These are phyloP conservation scores for Vicia faba DNA, from an alignment of 306 rosid genomes.

Conservation along the genomic window DNA sequence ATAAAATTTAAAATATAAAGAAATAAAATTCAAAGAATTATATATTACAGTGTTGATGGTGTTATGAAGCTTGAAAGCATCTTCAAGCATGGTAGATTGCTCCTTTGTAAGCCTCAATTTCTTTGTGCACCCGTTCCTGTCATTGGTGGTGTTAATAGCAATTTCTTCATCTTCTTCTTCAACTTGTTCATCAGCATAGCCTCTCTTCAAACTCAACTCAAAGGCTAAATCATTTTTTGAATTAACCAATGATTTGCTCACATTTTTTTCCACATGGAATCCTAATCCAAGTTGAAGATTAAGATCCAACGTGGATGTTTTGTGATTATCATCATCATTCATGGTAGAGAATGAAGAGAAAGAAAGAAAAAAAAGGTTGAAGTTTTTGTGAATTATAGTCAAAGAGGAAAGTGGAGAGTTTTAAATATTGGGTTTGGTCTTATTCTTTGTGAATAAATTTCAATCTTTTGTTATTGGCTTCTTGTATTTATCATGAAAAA, in stretches of 20 bases:
- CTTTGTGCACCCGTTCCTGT: constrained; percentile 44
- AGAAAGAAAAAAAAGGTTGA: constrained; percentile 11
- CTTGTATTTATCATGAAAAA: constrained; percentile 5
- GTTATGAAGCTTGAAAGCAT: constrained; percentile 63
- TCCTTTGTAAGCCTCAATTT: constrained; percentile 79
- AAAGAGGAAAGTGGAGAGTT: constrained; percentile 46
- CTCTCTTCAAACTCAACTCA: constrained; percentile 31
- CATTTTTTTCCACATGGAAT: constrained; percentile 35
- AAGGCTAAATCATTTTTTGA: constrained; percentile 15
- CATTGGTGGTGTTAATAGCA: constrained; percentile 26
- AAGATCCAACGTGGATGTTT: constrained; percentile 45
- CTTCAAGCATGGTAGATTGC: constrained; percentile 64
- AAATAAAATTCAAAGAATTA: not conserved
- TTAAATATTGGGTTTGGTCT: constrained; percentile 40
- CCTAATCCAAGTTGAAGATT: constrained; percentile 58
- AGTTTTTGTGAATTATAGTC: constrained; percentile 33
- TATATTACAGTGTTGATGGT: constrained; percentile 57
- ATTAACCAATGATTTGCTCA: constrained; percentile 27
- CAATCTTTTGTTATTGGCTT: constrained; percentile 42
- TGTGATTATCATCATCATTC: constrained; percentile 50
- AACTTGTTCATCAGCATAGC: constrained; percentile 11
- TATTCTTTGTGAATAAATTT: constrained; percentile 30
- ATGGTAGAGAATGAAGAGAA: constrained; percentile 37
- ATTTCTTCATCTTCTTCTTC: constrained; percentile 21
- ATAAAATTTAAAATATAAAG: not conserved